Conservation (phyloP, 805 yeast genomes). For the Candida dendrica region DNA sequence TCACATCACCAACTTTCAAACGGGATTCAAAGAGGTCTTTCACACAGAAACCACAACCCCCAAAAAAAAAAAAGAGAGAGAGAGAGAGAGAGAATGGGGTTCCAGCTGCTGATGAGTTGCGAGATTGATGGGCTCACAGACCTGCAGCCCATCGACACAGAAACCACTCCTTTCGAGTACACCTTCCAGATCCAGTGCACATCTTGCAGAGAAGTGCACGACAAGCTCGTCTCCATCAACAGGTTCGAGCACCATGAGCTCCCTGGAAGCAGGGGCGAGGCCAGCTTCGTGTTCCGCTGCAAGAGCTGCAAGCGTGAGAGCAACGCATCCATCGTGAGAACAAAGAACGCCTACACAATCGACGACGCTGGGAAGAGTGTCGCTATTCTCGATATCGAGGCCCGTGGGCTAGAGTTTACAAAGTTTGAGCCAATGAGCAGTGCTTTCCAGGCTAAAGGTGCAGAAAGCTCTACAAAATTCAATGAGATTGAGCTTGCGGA, state of each 20-base stretch:
- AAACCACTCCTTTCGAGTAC: slow-evolving; percentile 61
- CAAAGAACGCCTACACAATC: slow-evolving; percentile 16
- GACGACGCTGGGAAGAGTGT: slow-evolving; percentile 38
- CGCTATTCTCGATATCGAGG: slow-evolving; percentile 63
- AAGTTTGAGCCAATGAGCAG: slow-evolving; percentile 57
- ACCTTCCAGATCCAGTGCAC: slow-evolving; percentile 70
- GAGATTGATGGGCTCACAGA: slow-evolving; percentile 28
- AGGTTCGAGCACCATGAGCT: slow-evolving; percentile 58
- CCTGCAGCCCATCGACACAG: slow-evolving; percentile 53
- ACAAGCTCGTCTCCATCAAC: slow-evolving; percentile 63
- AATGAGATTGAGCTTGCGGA: slow-evolving; percentile 65
- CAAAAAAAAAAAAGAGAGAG: too few relatives aligned
- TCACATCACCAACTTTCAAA: too few relatives aligned
- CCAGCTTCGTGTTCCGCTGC: slow-evolving; percentile 76
- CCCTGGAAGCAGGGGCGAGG: slow-evolving; percentile 71
- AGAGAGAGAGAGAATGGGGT: slow-evolving; percentile 13
- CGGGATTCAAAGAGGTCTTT: too few relatives aligned
- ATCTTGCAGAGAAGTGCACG: slow-evolving; percentile 71
- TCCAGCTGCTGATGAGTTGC: slow-evolving; percentile 26
- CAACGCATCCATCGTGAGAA: slow-evolving; percentile 21
- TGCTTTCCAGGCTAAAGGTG: slow-evolving; percentile 47
- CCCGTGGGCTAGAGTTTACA: slow-evolving; percentile 74
- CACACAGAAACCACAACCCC: too few relatives aligned
- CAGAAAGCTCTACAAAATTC: slow-evolving; percentile 44
- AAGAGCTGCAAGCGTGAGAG: slow-evolving; percentile 41